phyloP scores from a whole-genome alignment of 1,139 yeast species.

The Saccharomyces hybrid region DNA sequence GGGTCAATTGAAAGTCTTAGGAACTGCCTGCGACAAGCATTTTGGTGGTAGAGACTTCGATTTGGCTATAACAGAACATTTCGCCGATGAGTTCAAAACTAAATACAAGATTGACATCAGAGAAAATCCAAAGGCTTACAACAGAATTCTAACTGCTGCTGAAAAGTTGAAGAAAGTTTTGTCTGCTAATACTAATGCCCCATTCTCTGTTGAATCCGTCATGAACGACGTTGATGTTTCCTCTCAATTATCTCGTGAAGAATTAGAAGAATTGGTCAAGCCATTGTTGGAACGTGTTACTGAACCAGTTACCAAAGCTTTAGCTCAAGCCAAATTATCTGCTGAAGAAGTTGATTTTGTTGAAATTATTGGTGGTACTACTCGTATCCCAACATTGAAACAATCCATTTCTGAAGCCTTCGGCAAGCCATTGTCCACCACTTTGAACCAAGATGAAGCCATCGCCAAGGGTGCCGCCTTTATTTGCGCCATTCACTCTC shows the following conservation, averaged over 20 bases:
- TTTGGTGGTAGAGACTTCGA: constrained; percentile 98
- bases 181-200: constrained; percentile 91
- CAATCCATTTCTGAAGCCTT: constrained; percentile 68
- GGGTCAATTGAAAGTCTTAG: constrained; percentile 89
- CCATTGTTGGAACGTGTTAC: constrained; percentile 72
- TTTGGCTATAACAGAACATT: constrained; percentile 83
- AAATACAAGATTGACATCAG: constrained; percentile 90
- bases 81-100: constrained; percentile 79
- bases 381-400: constrained; percentile 92
- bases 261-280: constrained; percentile 76
- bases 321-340: constrained; percentile 67
- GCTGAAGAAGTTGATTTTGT: constrained; percentile 73
- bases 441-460: constrained; percentile 98
- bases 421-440: constrained; percentile 81
- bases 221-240: constrained; percentile 96
- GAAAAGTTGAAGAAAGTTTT: constrained; percentile 91
- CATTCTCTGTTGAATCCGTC: constrained; percentile 87
- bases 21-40: constrained; percentile 86
- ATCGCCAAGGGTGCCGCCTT: constrained; percentile 98
- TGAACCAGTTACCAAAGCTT: constrained; percentile 71
- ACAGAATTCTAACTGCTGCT: constrained; percentile 82
- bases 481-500: constrained; percentile 97
- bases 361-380: constrained; percentile 95
- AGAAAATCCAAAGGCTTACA: constrained; percentile 87
- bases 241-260: constrained; percentile 80